A percentile compares a stretch with the other conserved stretches of the same genome.
Conservation (phyloP, 2,329 filamentous ascomycete species). For the Raffaelea ambrosiae region DNA sequence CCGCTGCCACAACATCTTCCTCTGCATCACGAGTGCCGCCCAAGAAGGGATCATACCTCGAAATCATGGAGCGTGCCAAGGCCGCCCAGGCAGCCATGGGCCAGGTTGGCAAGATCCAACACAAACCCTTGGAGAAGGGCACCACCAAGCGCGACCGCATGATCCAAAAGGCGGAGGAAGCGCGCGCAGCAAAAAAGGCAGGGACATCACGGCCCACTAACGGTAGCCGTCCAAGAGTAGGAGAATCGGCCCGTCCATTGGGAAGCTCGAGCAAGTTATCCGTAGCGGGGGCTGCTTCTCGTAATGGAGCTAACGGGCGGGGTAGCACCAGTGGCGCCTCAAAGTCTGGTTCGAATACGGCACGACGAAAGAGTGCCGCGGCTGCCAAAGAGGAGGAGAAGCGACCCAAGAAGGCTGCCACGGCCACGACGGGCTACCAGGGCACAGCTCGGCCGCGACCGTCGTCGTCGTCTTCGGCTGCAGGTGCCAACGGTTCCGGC, state of each 20-base stretch:
- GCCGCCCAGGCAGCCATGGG: constrained; percentile 52
- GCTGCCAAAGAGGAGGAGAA: constrained; percentile 30
- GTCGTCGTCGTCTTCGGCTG: constrained; percentile 26
- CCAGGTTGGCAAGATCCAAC: constrained; percentile 64
- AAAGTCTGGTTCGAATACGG: no score
- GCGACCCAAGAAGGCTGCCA: constrained; percentile 52
- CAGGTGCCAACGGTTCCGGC: not conserved
- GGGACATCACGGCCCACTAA: not conserved
- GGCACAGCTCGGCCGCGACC: constrained; percentile 55
- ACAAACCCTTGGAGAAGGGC: constrained; percentile 62
- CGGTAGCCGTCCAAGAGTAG: not conserved
- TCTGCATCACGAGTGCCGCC: constrained; percentile 35
- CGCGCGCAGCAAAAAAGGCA: constrained; percentile 13
- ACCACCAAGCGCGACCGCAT: constrained; percentile 46
- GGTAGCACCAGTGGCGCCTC: not conserved
- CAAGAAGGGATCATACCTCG: constrained; percentile 67
- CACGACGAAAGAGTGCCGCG: constrained; percentile 16
- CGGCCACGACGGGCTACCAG: constrained; percentile 56
- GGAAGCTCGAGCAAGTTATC: no score
- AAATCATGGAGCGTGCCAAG: constrained; percentile 65
- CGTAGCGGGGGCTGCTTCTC: not conserved
- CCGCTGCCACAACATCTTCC: not conserved
- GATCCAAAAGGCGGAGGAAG: constrained; percentile 34
- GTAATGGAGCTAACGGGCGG: not conserved
- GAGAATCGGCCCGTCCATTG: constrained; percentile 4